These are phyloP conservation scores for Malus domestica DNA, from an alignment of 306 rosid species.

Conservation along the genomic window DNA sequence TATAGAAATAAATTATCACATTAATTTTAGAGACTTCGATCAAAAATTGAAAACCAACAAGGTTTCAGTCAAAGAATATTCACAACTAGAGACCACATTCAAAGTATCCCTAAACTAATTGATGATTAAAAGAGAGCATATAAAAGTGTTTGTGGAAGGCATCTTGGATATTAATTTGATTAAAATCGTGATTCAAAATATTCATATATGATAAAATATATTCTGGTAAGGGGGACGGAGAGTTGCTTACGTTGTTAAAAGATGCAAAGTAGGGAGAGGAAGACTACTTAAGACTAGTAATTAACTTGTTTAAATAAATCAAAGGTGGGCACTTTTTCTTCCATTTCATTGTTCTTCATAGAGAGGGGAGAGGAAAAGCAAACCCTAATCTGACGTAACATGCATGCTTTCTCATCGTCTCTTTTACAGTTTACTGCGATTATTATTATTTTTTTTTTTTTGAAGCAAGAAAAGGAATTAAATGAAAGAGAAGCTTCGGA, in stretches of 20 bases:
- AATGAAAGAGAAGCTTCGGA: too few species aligned
- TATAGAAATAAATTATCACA: too few species aligned
- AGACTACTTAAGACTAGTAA: constrained; percentile 2
- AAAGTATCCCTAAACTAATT: neutral
- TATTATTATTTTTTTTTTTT: too few species aligned
- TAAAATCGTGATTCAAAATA: neutral
- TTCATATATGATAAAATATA: constrained; percentile 16
- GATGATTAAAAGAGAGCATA: neutral
- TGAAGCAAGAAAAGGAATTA: too few species aligned
- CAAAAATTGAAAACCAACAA: too few species aligned
- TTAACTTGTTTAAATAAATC: constrained; percentile 6
- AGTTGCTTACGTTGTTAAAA: constrained; percentile 29
- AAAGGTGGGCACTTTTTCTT: constrained; percentile 7
- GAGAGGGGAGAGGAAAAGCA: constrained; percentile 4
- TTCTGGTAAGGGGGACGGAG: constrained; percentile 33
- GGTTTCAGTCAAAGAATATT: too few species aligned
- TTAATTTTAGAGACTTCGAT: too few species aligned
- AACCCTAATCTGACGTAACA: neutral
- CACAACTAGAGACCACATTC: too few species aligned
- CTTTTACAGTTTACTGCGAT: neutral
- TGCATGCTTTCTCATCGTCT: neutral
- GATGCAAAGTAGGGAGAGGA: constrained; percentile 27
- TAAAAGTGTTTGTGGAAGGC: constrained; percentile 23
- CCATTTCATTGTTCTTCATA: constrained; percentile 21
- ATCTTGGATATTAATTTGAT: constrained; percentile 17